Evolutionary conservation across 768 basidiomycete genomes (phyloP), one percentile per base, ranked within the genome.

Genomic region (Cyclocybe cylindracea): DNA sequence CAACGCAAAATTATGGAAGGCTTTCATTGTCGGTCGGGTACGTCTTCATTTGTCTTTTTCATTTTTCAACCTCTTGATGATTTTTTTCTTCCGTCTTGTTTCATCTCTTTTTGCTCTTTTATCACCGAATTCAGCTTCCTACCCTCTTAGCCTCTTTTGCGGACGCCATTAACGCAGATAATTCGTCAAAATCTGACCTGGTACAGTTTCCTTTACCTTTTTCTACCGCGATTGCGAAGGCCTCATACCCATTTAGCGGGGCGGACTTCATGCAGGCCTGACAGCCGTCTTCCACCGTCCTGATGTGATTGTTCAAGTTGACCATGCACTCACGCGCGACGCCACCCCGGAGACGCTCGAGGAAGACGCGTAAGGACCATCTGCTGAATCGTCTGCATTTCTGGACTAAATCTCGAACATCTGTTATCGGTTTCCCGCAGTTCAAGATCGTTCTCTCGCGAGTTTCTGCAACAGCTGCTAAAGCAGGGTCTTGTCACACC

Each of bases 11-110:
- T 60, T 90, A 32, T 92, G 89, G 89, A 81, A 80, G 56, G 77
- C 83, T 14, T 91, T 91, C 61, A 75, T 89, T 14, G 69, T 88
- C 48, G 85, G 87, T 36, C 78, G 89, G 47, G 89, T 91, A 68
- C 59, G 85, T 55, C 44, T 31, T 51, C 16, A 35, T 55, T n/a
- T 9, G 10, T 37, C 24, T 32, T 32, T 19, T 35, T 34, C 14
- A 38, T 16, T 9, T 46, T 11, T 34, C 41, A n/a, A 6, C 29
- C 42, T 47, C 45, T 29, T 35, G n/a, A 14, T 19, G 13, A 5
- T 35, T 48, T 36, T 10, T 36, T 24, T 5, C 16, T 53, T 32
- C n/a, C 32, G 49, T 34, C 19, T 10, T 35, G 14, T 14, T 24
- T 50, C 14, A 47, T 19, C n/a, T 45, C 9, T 41, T 39, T 37